phyloP scores from a whole-genome alignment of 2,329 filamentous ascomycete genomes.

The Elsinoe australis region DNA sequence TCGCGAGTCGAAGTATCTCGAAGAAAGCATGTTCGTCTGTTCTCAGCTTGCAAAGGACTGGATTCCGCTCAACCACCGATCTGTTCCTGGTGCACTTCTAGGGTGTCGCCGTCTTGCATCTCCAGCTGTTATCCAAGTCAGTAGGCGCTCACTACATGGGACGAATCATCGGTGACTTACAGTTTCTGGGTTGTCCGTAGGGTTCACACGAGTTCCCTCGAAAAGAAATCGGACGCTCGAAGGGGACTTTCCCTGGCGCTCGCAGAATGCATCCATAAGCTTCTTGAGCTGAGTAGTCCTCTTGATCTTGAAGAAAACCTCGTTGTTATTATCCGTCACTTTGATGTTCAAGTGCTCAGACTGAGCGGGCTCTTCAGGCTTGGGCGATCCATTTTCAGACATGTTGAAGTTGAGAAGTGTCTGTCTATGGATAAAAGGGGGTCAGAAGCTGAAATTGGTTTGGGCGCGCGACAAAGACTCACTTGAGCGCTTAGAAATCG shows the following conservation, averaged over 20 bases:
- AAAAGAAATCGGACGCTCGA: constrained; percentile 88
- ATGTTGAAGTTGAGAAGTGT: constrained; percentile 44
- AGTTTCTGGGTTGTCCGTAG: constrained; percentile 80
- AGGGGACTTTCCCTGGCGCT: constrained; percentile 82
- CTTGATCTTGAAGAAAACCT: constrained; percentile 99
- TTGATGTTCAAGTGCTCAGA: constrained; percentile 96
- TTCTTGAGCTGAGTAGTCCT: constrained; percentile 91
- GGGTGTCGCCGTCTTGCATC: constrained; percentile 90
- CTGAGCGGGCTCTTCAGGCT: constrained; percentile 40
- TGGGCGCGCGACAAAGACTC: background rate
- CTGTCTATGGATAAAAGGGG: background rate
- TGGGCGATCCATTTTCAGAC: constrained; percentile 37
- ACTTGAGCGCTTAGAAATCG: background rate
- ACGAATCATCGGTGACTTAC: constrained; percentile 50
- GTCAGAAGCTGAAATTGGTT: background rate
- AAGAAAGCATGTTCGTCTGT: too few relatives aligned
- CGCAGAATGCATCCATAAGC: constrained; percentile 96
- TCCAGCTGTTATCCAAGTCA: constrained; percentile 58
- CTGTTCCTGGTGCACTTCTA: constrained; percentile 97
- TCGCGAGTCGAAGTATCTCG: too few relatives aligned
- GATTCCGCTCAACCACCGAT: constrained; percentile 60
- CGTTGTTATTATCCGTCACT: constrained; percentile 98
- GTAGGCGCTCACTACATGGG: background rate
- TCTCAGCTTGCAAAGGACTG: background rate
- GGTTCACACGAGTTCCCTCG: constrained; percentile 86